Evolutionary conservation across 2,329 filamentous ascomycete species (phyloP).

Genomic region (Bisporella sp.): DNA sequence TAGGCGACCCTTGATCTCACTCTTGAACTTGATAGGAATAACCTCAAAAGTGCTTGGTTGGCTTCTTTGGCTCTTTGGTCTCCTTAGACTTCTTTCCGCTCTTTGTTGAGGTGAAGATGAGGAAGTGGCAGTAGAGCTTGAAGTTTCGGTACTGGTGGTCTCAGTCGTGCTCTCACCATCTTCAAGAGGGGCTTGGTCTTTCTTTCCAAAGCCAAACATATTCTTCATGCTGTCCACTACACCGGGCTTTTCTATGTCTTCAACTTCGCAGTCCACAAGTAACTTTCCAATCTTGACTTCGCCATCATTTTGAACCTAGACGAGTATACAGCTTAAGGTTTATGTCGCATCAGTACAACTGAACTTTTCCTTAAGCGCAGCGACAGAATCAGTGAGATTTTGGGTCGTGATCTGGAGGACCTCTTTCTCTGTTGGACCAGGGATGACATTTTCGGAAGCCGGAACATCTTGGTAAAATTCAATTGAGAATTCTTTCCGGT

Average conservation of each 20-base stretch:
- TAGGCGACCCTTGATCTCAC: conserved; percentile 21
- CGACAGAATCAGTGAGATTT: conserved; percentile 81
- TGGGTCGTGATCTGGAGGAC: conserved; percentile 64
- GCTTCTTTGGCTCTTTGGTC: conserved; percentile 17
- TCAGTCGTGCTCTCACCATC: conserved; percentile 45
- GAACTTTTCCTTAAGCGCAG: conserved; percentile 69
- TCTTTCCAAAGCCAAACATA: conserved; percentile 90
- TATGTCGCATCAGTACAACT: conserved; percentile 68
- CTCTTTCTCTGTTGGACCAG: conserved; percentile 46
- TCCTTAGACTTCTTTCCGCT: conserved; percentile 16
- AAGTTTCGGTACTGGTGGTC: conserved; percentile 25
- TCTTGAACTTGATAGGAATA: conserved; percentile 24
- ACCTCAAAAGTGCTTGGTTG: conserved; percentile 25
- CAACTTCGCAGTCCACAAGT: conserved; percentile 79
- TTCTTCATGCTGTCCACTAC: conserved; percentile 94
- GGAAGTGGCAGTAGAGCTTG: conserved; percentile 38
- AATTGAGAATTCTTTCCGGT: conserved; percentile 74
- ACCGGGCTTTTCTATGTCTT: conserved; percentile 63
- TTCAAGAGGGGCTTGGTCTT: conserved; percentile 67
- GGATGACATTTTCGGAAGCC: conserved; percentile 33
- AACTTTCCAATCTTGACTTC: conserved; percentile 72
- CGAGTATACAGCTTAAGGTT: conserved; percentile 73
- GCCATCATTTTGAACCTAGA: conserved; percentile 64
- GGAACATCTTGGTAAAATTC: conserved; percentile 70
- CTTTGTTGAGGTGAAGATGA: conserved; percentile 39